A percentile compares a stretch with the other conserved stretches of the same genome.
phyloP scores from a whole-genome alignment of 495 filamentous ascomycete species.

The Penicillium antarcticum region DNA sequence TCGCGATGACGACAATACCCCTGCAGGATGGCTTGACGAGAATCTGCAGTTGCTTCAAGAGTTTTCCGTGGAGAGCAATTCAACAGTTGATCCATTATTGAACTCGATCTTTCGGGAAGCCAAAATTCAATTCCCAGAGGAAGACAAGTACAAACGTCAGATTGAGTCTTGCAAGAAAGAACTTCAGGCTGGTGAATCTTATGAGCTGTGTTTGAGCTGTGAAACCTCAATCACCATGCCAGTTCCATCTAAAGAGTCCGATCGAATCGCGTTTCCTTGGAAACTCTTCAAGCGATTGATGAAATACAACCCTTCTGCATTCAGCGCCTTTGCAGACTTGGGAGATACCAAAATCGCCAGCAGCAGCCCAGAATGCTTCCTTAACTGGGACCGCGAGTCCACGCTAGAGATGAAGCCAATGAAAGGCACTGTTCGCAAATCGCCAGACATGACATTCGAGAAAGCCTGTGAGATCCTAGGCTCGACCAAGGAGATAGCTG shows the following conservation, averaged over 20 bases:
- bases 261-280: constrained; percentile 50
- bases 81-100: constrained; percentile 21
- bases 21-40: constrained; percentile 37
- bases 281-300: constrained; percentile 68
- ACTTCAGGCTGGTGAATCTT: constrained; percentile 78
- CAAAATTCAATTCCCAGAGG: constrained; percentile 42
- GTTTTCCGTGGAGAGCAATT: not conserved
- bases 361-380: constrained; percentile 90
- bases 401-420: constrained; percentile 66
- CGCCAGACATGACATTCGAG: constrained; percentile 56
- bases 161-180: constrained; percentile 67
- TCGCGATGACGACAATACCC: constrained; percentile 32
- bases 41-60: constrained; percentile 22
- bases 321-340: constrained; percentile 77
- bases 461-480: constrained; percentile 68
- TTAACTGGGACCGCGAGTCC: constrained; percentile 59
- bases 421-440: constrained; percentile 90
- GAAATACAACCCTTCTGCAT: constrained; percentile 76
- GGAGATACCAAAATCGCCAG: constrained; percentile 67
- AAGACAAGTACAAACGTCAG: constrained; percentile 57
- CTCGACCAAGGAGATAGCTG: constrained; percentile 83
- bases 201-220: constrained; percentile 87
- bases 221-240: constrained; percentile 61
- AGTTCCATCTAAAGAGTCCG: constrained; percentile 12
- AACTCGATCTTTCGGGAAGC: constrained; percentile 31